Conservation (phyloP, 805 yeast genomes). For the Wickerhamomyces ciferrii region DNA sequence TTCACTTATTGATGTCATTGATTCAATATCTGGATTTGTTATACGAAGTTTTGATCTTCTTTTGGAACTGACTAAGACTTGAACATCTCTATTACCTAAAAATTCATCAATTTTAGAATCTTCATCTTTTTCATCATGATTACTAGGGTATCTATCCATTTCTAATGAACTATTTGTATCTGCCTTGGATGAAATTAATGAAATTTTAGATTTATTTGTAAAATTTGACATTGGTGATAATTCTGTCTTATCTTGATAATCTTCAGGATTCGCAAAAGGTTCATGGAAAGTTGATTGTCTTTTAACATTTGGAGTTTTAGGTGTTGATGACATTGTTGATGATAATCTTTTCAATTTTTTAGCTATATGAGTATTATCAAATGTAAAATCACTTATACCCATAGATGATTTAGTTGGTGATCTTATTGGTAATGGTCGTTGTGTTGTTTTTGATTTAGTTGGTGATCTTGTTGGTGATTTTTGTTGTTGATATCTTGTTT, state of each 20-base stretch:
- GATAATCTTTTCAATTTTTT: conserved; percentile 4
- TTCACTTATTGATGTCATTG: conserved; percentile 1
- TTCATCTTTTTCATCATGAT: conserved; percentile 8
- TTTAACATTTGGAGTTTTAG: neutral
- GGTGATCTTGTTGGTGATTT: neutral
- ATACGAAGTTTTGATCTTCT: conserved; percentile 55
- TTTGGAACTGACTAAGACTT: conserved; percentile 63
- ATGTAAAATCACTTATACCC: conserved; percentile 3
- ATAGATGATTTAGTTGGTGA: conserved; percentile 2
- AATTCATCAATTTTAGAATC: conserved; percentile 32
- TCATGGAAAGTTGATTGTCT: conserved; percentile 2
- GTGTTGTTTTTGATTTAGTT: neutral
- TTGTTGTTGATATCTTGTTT: conserved; percentile 1
- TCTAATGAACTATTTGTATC: neutral
- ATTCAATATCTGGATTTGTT: conserved; percentile 50
- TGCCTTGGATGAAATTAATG: conserved; percentile 4
- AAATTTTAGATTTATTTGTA: conserved; percentile 9
- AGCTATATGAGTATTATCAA: conserved; percentile 3
- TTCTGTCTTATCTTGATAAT: conserved; percentile 16
- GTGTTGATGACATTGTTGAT: neutral
- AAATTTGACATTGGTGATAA: conserved; percentile 7
- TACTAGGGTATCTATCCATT: neutral
- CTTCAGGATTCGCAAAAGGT: conserved; percentile 21
- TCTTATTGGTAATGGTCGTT: neutral
- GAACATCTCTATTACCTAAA: conserved; percentile 56